Conservation (phyloP, 306 rosid genomes). For the Trichosanthes truncata region DNA sequence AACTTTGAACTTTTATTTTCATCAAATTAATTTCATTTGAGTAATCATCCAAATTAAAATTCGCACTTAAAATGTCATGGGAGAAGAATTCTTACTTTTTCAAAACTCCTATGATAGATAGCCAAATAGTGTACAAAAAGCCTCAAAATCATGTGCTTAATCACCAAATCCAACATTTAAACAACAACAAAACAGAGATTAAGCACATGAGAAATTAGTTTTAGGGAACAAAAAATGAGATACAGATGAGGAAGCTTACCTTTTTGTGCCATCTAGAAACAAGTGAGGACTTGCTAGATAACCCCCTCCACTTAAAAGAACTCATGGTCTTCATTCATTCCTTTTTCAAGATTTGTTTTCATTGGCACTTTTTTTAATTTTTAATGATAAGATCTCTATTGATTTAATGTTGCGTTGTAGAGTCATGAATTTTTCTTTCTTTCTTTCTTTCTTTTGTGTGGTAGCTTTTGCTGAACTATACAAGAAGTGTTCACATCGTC, state of each 20-base stretch:
- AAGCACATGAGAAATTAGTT: not conserved
- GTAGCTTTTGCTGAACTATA: too few relatives aligned
- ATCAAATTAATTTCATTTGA: too few relatives aligned
- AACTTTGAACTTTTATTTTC: too few relatives aligned
- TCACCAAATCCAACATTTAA: not conserved
- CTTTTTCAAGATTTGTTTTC: not conserved
- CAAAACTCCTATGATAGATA: too few relatives aligned
- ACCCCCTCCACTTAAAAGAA: not conserved
- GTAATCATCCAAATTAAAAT: too few relatives aligned
- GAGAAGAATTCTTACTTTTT: too few relatives aligned
- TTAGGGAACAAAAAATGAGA: not conserved
- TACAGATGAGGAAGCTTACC: not conserved
- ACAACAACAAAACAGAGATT: not conserved
- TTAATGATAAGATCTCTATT: not conserved
- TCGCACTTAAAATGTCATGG: too few relatives aligned
- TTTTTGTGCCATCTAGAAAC: not conserved
- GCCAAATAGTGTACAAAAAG: not conserved
- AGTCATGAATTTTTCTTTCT: too few relatives aligned
- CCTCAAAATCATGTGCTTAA: not conserved
- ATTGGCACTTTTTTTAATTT: too few relatives aligned
- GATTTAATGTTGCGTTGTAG: not conserved
- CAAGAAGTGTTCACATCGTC: not conserved
- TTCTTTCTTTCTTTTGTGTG: too few relatives aligned
- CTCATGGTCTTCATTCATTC: not conserved
- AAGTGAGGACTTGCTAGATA: too few relatives aligned